Evolutionary conservation across 1,284 basidiomycete genomes (phyloP), one percentile per base, ranked within the genome.

Genomic region (Hortiboletus rubellus): DNA sequence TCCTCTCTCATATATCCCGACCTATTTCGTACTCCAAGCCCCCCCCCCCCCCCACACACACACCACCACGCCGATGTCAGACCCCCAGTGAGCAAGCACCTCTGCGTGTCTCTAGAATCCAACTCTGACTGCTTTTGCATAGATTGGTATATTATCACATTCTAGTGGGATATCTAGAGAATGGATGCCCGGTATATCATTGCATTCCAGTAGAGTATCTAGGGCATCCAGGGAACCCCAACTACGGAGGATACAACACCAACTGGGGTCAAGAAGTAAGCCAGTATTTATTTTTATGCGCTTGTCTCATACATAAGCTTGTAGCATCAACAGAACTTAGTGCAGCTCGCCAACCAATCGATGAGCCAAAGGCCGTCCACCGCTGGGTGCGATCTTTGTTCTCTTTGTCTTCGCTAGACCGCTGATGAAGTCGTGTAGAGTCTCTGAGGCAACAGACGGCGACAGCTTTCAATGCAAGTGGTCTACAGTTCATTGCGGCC

Each of bases 231-330:
- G 22, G 22, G 22, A 22, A 12, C 27, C 5, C 7, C 6, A 22
- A 22, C 22, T 22, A 22, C 22, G 22, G 22, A 22, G 36, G 1
- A 9, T 60, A 36, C 48, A 65, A 63, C 37, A 0, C 0, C 2
- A 0, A 47, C 18, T 65, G 59, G 64, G 47, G 43, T 3, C n/a
- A 2, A 8, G 49, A 36, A 7, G 65, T 65, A 45, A 18, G 31
- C 3, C 17, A 34, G 3, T 1, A 7, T n/a, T 47, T 12, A 27
- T 2, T 33, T 40, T 14, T 15, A 22, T 8, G 7, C 15, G 0
- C 31, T 36, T 6, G 3, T 2, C 50, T 57, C 18, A 65, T 18
- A 15, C 22, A 22, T 22, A 22, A 18, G 4, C 22, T 11, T 33
- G 27, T 22, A 66, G 66, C 44, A 66, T 1, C 17, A 17, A 15